These are phyloP conservation scores for Rhodomyrtus psidioides DNA, from an alignment of 441 rosid genomes.

Conservation along the genomic window DNA sequence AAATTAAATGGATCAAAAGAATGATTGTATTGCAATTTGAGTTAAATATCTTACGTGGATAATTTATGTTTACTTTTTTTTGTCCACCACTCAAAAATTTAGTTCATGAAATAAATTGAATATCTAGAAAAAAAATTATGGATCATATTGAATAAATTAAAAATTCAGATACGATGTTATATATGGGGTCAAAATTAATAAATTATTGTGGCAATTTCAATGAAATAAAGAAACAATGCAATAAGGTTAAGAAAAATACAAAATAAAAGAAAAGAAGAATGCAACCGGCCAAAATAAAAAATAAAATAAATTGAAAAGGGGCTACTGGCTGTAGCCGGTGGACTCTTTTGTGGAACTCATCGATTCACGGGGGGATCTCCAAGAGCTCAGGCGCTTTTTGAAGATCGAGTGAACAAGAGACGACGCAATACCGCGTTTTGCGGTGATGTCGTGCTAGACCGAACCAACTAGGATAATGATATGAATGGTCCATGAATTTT, in stretches of 20 bases:
- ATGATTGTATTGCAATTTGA: too few species aligned
- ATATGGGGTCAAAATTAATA: rapidly evolving
- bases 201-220: rapidly evolving
- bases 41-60: too few species aligned
- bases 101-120: too few species aligned
- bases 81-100: background rate
- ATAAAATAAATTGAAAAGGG: background rate
- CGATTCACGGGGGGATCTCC: background rate
- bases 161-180: rapidly evolving
- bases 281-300: background rate
- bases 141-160: background rate
- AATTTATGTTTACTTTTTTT: too few species aligned
- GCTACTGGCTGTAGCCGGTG: background rate
- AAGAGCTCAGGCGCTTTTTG: background rate
- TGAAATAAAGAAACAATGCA: background rate
- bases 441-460: background rate
- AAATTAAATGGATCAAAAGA: too few species aligned
- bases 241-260: background rate
- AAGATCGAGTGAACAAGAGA: background rate
- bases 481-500: too few species aligned
- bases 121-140: rapidly evolving
- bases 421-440: background rate
- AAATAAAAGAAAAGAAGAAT: background rate
- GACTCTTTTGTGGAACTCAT: background rate
- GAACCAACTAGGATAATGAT: too few species aligned